Evolutionary conservation across 2,329 filamentous ascomycete species (phyloP), one percentile per base, ranked within the genome.

Genomic region (Claviceps purpurea): DNA sequence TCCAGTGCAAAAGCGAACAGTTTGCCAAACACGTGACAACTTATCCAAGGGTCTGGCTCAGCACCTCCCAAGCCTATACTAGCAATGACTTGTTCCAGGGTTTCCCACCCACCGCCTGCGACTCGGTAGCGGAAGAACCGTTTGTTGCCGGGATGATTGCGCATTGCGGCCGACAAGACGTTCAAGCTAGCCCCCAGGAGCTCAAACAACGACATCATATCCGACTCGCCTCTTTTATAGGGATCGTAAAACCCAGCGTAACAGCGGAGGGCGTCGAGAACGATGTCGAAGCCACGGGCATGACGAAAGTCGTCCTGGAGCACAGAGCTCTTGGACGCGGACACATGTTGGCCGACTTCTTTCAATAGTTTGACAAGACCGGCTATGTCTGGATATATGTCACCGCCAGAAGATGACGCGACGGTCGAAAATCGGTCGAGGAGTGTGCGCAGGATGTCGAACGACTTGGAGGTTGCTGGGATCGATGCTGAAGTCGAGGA

Each of bases 271-370:
- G 87, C 76, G 43, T 80, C 73, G 50, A 95, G 73, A 22, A 95
- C 70, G 44, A 77, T 75, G 60, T 88, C 80, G 66, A 95, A 95
- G 60, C 90, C 90, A 52, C 78, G 75, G 26, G 89, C 76, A 62
- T 87, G 81, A 58, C 90, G 81, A 64, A 96, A 95, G 59, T 87
- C 83, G 69, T 95, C 87, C 69, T 89, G 88, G 5, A 73, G 70
- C 3, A 73, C 66, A 54, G 70, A 70, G 2, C 74, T 71, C 16
- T 73, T 66, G 41, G 70, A 61, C 10, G 75, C 73, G 43, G 75
- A 70, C 30, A 82, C 66, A 56, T 79, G 71, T 54, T 88, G 85
- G 61, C 82, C 79, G 54, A 91, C 77, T 50, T 80, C 76, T 57
- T 81, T 78, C 52, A 87, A 72, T 50, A 74, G 72, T 57, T 79